Conservation (phyloP, 2,329 filamentous ascomycete species). For the Stagonosporopsis vannaccii region DNA sequence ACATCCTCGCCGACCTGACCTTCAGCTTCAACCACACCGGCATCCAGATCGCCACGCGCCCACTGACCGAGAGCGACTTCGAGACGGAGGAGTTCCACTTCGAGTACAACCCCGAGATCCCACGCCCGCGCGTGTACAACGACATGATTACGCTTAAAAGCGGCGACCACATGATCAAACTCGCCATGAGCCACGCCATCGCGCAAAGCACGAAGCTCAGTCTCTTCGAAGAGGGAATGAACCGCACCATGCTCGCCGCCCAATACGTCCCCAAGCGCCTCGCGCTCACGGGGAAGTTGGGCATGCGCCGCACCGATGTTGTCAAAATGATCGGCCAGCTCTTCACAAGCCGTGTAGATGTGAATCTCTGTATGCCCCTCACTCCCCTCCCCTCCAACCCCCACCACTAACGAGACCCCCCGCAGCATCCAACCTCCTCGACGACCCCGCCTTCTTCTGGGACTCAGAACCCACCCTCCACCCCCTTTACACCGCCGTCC, state of each 20-base stretch:
- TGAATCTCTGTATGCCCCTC: slow-evolving; percentile 86
- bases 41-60: slow-evolving; percentile 75
- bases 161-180: slow-evolving; percentile 97
- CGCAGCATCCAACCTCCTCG: slow-evolving; percentile 89
- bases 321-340: slow-evolving; percentile 88
- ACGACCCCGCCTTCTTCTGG: slow-evolving; percentile 98
- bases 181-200: slow-evolving; percentile 96
- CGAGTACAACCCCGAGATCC: slow-evolving; percentile 87
- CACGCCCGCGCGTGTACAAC: slow-evolving; percentile 92
- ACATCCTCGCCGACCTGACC: slow-evolving; percentile 91
- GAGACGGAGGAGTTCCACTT: slow-evolving; percentile 99
- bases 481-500: slow-evolving; percentile 90
- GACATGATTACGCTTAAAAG: slow-evolving; percentile 98
- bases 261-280: slow-evolving; percentile 90
- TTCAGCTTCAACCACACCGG: slow-evolving; percentile 77
- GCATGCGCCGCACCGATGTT: slow-evolving; percentile 91
- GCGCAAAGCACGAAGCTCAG: slow-evolving; percentile 96
- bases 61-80: slow-evolving; percentile 86
- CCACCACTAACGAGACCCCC: slow-evolving; percentile 11
- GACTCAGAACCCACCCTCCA: slow-evolving; percentile 94
- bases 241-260: slow-evolving; percentile 88
- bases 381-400: neutral
- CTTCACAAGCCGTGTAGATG: slow-evolving; percentile 94
- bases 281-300: slow-evolving; percentile 86
- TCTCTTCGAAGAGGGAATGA: slow-evolving; percentile 96